phyloP scores from a whole-genome alignment of 495 filamentous ascomycete genomes.

The Trichoderma reesei region DNA sequence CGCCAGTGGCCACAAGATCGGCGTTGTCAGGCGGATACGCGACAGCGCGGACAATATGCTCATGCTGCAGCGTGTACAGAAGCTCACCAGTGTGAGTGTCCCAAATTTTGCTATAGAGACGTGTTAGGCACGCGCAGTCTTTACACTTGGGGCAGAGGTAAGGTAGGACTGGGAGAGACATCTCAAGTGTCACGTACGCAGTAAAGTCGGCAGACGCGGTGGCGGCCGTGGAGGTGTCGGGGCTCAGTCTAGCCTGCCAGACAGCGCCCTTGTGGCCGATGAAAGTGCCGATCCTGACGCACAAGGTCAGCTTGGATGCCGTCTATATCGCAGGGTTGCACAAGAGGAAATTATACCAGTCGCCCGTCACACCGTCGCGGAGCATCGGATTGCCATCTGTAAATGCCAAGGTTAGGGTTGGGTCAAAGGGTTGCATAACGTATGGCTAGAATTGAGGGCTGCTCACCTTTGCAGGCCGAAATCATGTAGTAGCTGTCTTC shows the following conservation, averaged over 20 bases:
- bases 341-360: constrained; percentile 48
- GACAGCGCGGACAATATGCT: constrained; percentile 89
- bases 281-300: constrained; percentile 86
- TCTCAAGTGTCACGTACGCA: constrained; percentile 48
- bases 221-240: constrained; percentile 78
- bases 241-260: constrained; percentile 85
- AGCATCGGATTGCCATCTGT: constrained; percentile 97
- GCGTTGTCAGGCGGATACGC: constrained; percentile 77
- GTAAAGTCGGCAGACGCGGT: constrained; percentile 95
- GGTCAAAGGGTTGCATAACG: neutral
- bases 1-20: constrained; percentile 77
- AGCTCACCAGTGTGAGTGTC: constrained; percentile 92
- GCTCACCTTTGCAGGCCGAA: constrained; percentile 91
- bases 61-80: constrained; percentile 76
- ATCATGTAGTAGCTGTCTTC: constrained; percentile 88
- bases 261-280: constrained; percentile 96
- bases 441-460: neutral
- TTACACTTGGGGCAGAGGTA: neutral
- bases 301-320: constrained; percentile 8
- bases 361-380: constrained; percentile 88
- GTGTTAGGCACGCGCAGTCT: constrained; percentile 11
- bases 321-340: neutral
- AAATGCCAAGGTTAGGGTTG: constrained; percentile 12
- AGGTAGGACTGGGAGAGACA: neutral
- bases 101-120: constrained; percentile 71